phyloP scores from a whole-genome alignment of 2,329 filamentous ascomycete species.

The Trichoderma sp. region DNA sequence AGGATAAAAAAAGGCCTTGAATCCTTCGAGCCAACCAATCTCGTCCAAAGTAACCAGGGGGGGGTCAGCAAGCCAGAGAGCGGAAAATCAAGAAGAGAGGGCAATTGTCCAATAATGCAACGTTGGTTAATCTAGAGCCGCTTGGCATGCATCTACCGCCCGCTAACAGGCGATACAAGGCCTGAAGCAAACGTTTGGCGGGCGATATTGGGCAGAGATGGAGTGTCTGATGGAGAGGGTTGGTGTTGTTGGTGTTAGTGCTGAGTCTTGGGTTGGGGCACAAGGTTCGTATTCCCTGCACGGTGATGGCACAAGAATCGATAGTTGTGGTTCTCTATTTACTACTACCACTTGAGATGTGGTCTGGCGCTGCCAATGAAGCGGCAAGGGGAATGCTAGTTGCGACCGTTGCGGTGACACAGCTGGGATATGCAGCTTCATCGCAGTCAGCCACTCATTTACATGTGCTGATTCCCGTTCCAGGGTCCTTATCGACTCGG shows the following conservation, averaged over 20 bases:
- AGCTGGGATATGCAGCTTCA: background rate
- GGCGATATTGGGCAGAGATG: background rate
- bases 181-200: background rate
- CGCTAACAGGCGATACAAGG: slow-evolving; percentile 18
- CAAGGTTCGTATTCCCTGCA: slow-evolving; percentile 25
- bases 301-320: slow-evolving; percentile 2
- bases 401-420: slow-evolving; percentile 14
- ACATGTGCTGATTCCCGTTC: too few relatives aligned
- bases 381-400: background rate
- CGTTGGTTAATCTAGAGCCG: slow-evolving; percentile 19
- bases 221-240: background rate
- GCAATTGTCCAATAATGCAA: slow-evolving; percentile 16
- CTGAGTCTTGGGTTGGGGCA: background rate
- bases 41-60: slow-evolving; percentile 3
- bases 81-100: background rate
- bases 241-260: slow-evolving; percentile 21
- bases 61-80: background rate
- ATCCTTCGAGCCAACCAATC: slow-evolving; percentile 17
- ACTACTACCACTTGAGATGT: background rate
- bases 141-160: slow-evolving; percentile 14
- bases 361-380: slow-evolving; percentile 14
- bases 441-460: background rate
- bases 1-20: slow-evolving; percentile 9
- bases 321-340: background rate
- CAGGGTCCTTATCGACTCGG: too few relatives aligned